Evolutionary conservation across 2,329 filamentous ascomycete genomes (phyloP).

Genomic region (Corynespora cassiicola): DNA sequence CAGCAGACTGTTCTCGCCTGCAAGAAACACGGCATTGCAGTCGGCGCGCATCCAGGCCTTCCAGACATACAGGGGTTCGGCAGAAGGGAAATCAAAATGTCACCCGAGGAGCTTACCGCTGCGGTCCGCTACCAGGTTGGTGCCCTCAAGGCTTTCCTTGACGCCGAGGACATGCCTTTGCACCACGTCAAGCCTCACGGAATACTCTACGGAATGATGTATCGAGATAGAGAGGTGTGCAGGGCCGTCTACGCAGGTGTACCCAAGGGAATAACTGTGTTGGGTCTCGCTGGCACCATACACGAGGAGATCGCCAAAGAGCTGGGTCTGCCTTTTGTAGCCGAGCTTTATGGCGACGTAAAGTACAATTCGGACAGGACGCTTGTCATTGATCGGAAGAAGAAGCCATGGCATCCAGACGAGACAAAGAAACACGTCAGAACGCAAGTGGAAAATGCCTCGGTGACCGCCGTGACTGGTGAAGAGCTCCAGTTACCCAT

Average conservation of each 20-base stretch:
- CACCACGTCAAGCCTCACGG: slow-evolving; percentile 71
- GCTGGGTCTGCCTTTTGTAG: slow-evolving; percentile 59
- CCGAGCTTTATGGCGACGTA: slow-evolving; percentile 63
- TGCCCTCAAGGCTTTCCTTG: slow-evolving; percentile 65
- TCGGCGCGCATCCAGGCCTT: slow-evolving; percentile 69
- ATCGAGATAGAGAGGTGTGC: slow-evolving; percentile 58
- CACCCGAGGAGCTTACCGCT: slow-evolving; percentile 63
- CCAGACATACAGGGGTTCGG: slow-evolving; percentile 72
- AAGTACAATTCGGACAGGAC: slow-evolving; percentile 60
- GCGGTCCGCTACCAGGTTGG: slow-evolving; percentile 69
- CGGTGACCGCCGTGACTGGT: slow-evolving; percentile 50
- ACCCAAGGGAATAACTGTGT: slow-evolving; percentile 58
- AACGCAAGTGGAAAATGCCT: slow-evolving; percentile 47
- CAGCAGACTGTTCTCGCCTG: slow-evolving; percentile 63
- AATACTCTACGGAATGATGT: slow-evolving; percentile 65
- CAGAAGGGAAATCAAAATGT: slow-evolving; percentile 66
- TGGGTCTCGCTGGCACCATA: slow-evolving; percentile 61
- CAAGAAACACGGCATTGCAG: slow-evolving; percentile 62
- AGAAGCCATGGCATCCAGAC: slow-evolving; percentile 57
- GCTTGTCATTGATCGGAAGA: slow-evolving; percentile 64
- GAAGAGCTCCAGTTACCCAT: slow-evolving; percentile 50
- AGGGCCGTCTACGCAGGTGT: slow-evolving; percentile 61
- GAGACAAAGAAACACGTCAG: slow-evolving; percentile 50
- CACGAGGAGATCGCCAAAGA: slow-evolving; percentile 63
- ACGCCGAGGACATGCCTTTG: slow-evolving; percentile 61